phyloP scores from a whole-genome alignment of 1,139 yeast genomes.

The Geotrichum phurueaensis region DNA sequence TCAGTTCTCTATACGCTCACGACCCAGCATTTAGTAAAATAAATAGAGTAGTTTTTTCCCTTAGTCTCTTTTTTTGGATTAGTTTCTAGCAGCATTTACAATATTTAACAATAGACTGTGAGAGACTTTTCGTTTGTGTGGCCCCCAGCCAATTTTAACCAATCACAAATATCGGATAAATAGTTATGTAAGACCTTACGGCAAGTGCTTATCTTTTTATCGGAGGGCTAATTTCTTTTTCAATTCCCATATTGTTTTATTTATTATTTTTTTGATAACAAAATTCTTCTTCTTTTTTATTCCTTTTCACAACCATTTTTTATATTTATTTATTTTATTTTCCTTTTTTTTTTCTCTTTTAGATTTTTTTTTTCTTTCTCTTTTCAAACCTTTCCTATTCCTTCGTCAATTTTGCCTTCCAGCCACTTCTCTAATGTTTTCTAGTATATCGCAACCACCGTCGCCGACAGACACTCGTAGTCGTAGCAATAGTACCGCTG shows the following conservation, averaged over 20 bases:
- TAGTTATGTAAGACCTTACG: neutral
- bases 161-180: neutral
- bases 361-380: neutral
- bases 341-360: neutral
- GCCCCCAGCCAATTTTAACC: neutral
- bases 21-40: no score
- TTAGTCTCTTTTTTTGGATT: no score
- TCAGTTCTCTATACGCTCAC: no score
- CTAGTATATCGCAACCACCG: neutral
- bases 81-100: neutral
- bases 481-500: neutral
- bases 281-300: neutral
- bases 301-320: neutral
- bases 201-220: neutral
- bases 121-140: neutral
- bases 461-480: neutral
- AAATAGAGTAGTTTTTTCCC: no score
- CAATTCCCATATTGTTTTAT: neutral
- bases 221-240: neutral
- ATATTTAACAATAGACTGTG: neutral
- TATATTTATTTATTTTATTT: neutral
- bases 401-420: neutral
- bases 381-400: neutral
- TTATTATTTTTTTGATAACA: neutral
- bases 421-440: slow-evolving; percentile 4